Evolutionary conservation across 495 filamentous ascomycete species (phyloP).

Genomic region (Tuber melanosporum): DNA sequence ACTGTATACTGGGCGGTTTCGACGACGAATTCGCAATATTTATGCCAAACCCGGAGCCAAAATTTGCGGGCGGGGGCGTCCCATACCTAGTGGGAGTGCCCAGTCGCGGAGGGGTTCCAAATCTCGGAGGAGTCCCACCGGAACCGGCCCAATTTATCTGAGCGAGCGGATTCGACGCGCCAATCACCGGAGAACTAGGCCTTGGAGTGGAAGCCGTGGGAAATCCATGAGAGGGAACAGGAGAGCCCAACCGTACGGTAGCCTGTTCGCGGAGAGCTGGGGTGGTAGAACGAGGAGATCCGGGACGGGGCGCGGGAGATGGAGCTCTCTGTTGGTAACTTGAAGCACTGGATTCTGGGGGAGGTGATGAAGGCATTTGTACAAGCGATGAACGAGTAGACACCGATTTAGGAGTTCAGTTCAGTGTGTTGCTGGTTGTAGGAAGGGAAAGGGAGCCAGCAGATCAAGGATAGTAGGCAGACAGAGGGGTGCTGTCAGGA

Average conservation of each 20-base stretch:
- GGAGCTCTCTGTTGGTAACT: slow-evolving; percentile 28
- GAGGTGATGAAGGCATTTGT: slow-evolving; percentile 7
- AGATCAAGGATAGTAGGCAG: background rate
- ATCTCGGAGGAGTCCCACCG: slow-evolving; percentile 49
- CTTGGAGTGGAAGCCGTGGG: slow-evolving; percentile 26
- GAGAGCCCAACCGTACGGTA: slow-evolving; percentile 38
- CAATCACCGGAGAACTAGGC: slow-evolving; percentile 27
- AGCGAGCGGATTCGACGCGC: slow-evolving; percentile 32
- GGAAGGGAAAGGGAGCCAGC: background rate
- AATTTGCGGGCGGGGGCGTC: slow-evolving; percentile 52
- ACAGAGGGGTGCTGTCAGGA: background rate
- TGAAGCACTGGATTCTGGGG: slow-evolving; percentile 26
- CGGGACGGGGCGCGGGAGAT: slow-evolving; percentile 11
- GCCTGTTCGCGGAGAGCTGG: slow-evolving; percentile 28
- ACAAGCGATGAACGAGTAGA: background rate
- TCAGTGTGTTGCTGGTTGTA: background rate
- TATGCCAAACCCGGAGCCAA: slow-evolving; percentile 36
- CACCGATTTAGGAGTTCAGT: background rate
- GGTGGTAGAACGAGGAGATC: slow-evolving; percentile 31
- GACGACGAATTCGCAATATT: slow-evolving; percentile 46
- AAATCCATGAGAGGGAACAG: slow-evolving; percentile 31
- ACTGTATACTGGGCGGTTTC: slow-evolving; percentile 53
- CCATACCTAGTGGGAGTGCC: slow-evolving; percentile 43
- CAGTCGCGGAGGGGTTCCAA: slow-evolving; percentile 52
- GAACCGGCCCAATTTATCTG: slow-evolving; percentile 37